Base-by-base conservation (phyloP, 2,329 filamentous ascomycete genomes). In the Penicillium decumbens region DNA sequence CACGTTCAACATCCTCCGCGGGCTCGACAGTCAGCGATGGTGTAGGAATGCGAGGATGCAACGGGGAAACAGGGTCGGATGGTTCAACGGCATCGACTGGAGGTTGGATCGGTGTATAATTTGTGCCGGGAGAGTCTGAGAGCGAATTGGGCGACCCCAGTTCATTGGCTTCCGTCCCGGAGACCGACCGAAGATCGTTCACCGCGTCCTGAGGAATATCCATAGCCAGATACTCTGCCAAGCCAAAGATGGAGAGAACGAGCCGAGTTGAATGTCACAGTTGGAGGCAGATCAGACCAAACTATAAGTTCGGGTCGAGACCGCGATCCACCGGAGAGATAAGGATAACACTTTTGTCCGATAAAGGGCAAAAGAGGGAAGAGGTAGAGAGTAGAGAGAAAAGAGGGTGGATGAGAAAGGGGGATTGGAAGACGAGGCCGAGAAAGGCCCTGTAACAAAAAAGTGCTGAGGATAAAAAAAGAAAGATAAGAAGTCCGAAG, bases 1-100 rank as follows among this genome's bases (percentile, higher is more conserved):
- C 69, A 58, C 68, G 63, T 43, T 73, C 72, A 3, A 62, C 42
- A 27, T 62, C 59, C 42, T 54, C 56, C 1, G 25, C 32, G 20
- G 51, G 28, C 1, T 27, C 27, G 28, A 44, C 32, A 15, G 47
- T 48, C n/a, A 57, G 49, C 1, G 56, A 50, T 18, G 60, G 51
- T 4, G 53, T 51, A 24, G 62, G 55, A 20, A 58, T 51, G n/a
- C 55, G 54, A 30, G 49, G 38, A 12, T 51, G 50, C 32, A 50
- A 24, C 30, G 53, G 53, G 23, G 46, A 38, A 42, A 33, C 15
- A 35, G 44, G 15, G 29, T n/a, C 23, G 13, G 38, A 40, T n/a
- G 38, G 4, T 27, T 27, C 23, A 10, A 15, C 13, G 13, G 23
- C 6, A 27, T 24, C 20, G 13, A 27, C 38, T 7, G 23, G 5